These are phyloP conservation scores for Phytophthora europaea DNA, from an alignment of 352 stramenopile species.

Conservation along the genomic window DNA sequence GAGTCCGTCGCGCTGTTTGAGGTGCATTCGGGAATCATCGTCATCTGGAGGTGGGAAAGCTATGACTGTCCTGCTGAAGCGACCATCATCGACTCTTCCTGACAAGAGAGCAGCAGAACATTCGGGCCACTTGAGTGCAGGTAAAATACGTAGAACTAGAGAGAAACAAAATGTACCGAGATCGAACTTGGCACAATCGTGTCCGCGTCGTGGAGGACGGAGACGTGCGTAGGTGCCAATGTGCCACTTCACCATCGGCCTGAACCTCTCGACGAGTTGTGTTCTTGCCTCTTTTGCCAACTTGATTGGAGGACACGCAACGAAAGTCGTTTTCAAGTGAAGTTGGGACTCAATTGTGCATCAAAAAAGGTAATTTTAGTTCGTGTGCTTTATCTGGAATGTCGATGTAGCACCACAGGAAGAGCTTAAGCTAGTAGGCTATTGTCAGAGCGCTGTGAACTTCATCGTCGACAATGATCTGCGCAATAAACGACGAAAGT, in stretches of 20 bases:
- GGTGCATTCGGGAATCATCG: slow-evolving; percentile 62
- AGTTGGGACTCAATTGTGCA: background rate
- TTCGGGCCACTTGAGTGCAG: background rate
- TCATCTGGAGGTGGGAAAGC: slow-evolving; percentile 68
- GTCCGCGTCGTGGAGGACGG: slow-evolving; percentile 60
- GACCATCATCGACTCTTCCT: slow-evolving; percentile 66
- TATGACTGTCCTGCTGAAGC: slow-evolving; percentile 54
- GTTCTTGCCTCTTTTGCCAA: background rate
- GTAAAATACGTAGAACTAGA: background rate
- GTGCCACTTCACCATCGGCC: slow-evolving; percentile 74
- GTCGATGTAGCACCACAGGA: background rate
- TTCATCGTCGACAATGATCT: slow-evolving; percentile 34
- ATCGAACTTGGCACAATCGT: slow-evolving; percentile 72
- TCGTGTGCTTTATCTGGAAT: slow-evolving; percentile 6
- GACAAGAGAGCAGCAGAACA: background rate
- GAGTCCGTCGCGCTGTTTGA: slow-evolving; percentile 79
- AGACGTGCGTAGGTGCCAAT: slow-evolving; percentile 83
- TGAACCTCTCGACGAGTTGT: background rate
- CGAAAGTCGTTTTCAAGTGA: slow-evolving; percentile 29
- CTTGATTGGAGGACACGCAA: slow-evolving; percentile 7
- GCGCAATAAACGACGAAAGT: background rate
- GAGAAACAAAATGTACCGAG: slow-evolving; percentile 44
- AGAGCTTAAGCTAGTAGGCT: slow-evolving; percentile 14
- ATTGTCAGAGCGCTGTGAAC: slow-evolving; percentile 21
- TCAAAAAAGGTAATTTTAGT: slow-evolving; percentile 31